Conservation (phyloP, 2,329 filamentous ascomycete genomes). For the Apiospora malaysiana region DNA sequence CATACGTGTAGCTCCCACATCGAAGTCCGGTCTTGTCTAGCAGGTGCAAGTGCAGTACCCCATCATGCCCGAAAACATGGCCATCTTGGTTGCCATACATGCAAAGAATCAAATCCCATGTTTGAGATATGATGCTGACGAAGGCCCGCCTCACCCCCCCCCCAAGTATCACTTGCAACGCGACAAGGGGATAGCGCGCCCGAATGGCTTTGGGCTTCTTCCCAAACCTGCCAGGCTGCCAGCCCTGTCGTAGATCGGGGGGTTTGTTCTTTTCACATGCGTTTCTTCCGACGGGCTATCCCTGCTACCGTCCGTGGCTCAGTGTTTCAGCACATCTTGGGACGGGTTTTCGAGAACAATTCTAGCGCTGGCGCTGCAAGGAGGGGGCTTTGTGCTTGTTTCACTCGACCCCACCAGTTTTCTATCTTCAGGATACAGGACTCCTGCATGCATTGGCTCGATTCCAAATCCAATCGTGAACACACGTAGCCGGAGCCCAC, state of each 20-base stretch:
- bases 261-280: constrained; percentile 8
- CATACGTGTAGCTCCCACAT: neutral
- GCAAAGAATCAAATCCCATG: neutral
- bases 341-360: constrained; percentile 16
- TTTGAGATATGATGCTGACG: neutral
- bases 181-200: neutral
- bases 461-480: neutral
- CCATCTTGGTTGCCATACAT: neutral
- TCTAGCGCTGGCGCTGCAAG: constrained; percentile 4
- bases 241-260: constrained; percentile 6
- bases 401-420: constrained; percentile 14
- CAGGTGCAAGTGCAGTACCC: too few relatives aligned
- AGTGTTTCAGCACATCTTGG: constrained; percentile 4
- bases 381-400: neutral
- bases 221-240: neutral
- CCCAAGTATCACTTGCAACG: neutral
- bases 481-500: neutral
- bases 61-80: neutral
- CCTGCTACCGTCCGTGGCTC: constrained; percentile 6
- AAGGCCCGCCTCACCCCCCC: neutral
- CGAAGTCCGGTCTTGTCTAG: neutral
- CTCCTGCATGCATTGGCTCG: too few relatives aligned
- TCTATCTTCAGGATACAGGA: neutral
- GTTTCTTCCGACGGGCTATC: constrained; percentile 12
- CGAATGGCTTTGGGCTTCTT: neutral